Evolutionary conservation across 2,329 filamentous ascomycete species (phyloP).

Genomic region (Trichoderma breve): DNA sequence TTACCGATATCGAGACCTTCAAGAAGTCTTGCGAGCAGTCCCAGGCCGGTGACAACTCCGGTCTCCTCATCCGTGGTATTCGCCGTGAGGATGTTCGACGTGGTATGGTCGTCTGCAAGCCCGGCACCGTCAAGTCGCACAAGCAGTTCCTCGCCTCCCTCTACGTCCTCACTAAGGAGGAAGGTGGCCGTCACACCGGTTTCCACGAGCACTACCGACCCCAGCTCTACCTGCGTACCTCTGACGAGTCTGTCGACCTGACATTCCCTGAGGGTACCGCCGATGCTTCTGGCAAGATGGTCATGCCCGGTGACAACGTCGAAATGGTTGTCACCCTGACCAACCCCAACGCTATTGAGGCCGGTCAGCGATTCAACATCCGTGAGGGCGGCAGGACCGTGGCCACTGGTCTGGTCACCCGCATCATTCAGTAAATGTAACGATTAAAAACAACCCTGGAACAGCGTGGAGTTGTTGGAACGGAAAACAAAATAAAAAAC

Average conservation of each 20-base stretch:
- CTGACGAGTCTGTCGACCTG: slow-evolving; percentile 75
- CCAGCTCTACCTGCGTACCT: slow-evolving; percentile 92
- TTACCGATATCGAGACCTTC: slow-evolving; percentile 99
- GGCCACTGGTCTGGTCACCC: slow-evolving; percentile 78
- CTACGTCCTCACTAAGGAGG: slow-evolving; percentile 96
- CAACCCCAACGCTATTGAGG: slow-evolving; percentile 82
- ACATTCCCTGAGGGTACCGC: slow-evolving; percentile 82
- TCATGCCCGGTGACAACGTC: slow-evolving; percentile 98
- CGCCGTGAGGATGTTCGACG: slow-evolving; percentile 92
- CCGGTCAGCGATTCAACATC: slow-evolving; percentile 95
- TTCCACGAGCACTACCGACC: slow-evolving; percentile 97
- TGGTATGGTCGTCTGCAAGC: slow-evolving; percentile 90
- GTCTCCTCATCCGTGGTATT: slow-evolving; percentile 90
- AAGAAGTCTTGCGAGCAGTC: slow-evolving; percentile 99
- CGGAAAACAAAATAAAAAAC: slow-evolving; percentile 17
- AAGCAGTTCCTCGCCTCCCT: slow-evolving; percentile 91
- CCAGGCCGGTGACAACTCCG: slow-evolving; percentile 95
- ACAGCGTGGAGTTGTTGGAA: slow-evolving; percentile 12
- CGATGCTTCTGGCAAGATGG: slow-evolving; percentile 70
- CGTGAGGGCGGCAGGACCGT: slow-evolving; percentile 93
- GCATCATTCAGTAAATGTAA: slow-evolving; percentile 57
- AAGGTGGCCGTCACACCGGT: slow-evolving; percentile 94
- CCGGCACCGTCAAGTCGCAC: slow-evolving; percentile 81
- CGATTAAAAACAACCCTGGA: slow-evolving; percentile 15
- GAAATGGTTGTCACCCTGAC: slow-evolving; percentile 92